Conservation (phyloP, 495 filamentous ascomycete species). For the Daldinia caldariorum region DNA sequence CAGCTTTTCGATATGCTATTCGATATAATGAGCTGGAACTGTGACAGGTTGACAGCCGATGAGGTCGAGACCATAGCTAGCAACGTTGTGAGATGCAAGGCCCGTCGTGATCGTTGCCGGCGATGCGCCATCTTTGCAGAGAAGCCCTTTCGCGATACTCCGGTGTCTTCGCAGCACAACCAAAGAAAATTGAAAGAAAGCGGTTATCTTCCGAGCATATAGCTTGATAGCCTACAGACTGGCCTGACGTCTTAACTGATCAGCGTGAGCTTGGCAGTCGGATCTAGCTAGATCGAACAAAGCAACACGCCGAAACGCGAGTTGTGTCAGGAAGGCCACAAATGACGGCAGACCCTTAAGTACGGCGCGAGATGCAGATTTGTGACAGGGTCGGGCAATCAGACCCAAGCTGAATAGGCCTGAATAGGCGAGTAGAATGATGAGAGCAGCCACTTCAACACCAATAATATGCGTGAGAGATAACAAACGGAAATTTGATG, state of each 20-base stretch:
- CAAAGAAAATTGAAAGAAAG: not conserved
- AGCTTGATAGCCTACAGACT: slow-evolving; percentile 11
- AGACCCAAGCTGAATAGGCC: slow-evolving; percentile 11
- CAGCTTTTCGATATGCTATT: slow-evolving; percentile 49
- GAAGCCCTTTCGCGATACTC: slow-evolving; percentile 3
- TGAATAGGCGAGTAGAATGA: slow-evolving; percentile 18
- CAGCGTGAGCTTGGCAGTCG: slow-evolving; percentile 10
- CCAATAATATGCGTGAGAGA: slow-evolving; percentile 15
- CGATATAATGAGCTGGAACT: slow-evolving; percentile 53
- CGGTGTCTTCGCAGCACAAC: not conserved
- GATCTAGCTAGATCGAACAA: slow-evolving; percentile 25
- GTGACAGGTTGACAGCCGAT: slow-evolving; percentile 52
- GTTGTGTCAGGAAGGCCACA: slow-evolving; percentile 34
- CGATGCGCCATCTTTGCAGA: slow-evolving; percentile 37
- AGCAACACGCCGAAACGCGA: slow-evolving; percentile 35
- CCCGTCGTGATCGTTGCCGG: slow-evolving; percentile 38
- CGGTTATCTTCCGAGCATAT: slow-evolving; percentile 4
- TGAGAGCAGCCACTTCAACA: slow-evolving; percentile 9
- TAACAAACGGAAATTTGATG: slow-evolving; percentile 25
- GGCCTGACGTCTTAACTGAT: slow-evolving; percentile 11
- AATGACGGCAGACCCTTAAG: slow-evolving; percentile 20
- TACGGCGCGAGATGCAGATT: slow-evolving; percentile 26
- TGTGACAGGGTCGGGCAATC: slow-evolving; percentile 29
- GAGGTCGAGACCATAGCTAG: slow-evolving; percentile 49
- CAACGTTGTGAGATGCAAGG: slow-evolving; percentile 36